phyloP scores from a whole-genome alignment of 2,329 filamentous ascomycete species.

The Aspergillus flavus region DNA sequence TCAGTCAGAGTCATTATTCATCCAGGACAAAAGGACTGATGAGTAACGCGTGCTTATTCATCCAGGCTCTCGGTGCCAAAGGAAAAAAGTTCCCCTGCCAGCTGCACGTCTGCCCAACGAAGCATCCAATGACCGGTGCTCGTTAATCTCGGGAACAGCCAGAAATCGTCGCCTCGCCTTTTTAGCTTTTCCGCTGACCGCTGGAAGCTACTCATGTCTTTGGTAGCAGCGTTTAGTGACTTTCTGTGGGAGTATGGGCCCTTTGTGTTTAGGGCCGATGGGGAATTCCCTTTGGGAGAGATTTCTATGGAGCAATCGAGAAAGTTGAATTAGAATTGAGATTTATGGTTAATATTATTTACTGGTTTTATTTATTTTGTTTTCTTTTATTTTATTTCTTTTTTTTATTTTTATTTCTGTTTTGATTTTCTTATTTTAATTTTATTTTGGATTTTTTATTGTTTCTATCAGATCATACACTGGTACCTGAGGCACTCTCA shows the following conservation, averaged over 20 bases:
- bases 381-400: slow-evolving; percentile 5
- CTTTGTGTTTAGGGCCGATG: slow-evolving; percentile 11
- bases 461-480: slow-evolving; percentile 3
- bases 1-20: slow-evolving; percentile 8
- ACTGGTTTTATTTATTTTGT: slow-evolving; percentile 5
- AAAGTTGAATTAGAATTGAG: slow-evolving; percentile 8
- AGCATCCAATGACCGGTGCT: slow-evolving; percentile 38
- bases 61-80: slow-evolving; percentile 17
- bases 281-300: slow-evolving; percentile 5
- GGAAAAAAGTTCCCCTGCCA: slow-evolving; percentile 15
- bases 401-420: slow-evolving; percentile 6
- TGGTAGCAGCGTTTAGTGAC: background rate
- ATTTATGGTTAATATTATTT: slow-evolving; percentile 8
- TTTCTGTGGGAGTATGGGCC: background rate
- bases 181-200: slow-evolving; percentile 32
- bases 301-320: slow-evolving; percentile 17
- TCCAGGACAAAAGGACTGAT: slow-evolving; percentile 10
- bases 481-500: slow-evolving; percentile 7
- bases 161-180: slow-evolving; percentile 38
- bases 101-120: slow-evolving; percentile 40
- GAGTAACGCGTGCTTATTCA: slow-evolving; percentile 21
- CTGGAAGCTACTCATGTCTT: slow-evolving; percentile 19
- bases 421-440: background rate
- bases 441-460: background rate
- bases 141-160: slow-evolving; percentile 32